Percentiles rank a stretch among this genome's conserved stretches.
These are phyloP conservation scores for Echinosophora koreensis DNA, from an alignment of 306 rosid genomes.

Conservation along the genomic window DNA sequence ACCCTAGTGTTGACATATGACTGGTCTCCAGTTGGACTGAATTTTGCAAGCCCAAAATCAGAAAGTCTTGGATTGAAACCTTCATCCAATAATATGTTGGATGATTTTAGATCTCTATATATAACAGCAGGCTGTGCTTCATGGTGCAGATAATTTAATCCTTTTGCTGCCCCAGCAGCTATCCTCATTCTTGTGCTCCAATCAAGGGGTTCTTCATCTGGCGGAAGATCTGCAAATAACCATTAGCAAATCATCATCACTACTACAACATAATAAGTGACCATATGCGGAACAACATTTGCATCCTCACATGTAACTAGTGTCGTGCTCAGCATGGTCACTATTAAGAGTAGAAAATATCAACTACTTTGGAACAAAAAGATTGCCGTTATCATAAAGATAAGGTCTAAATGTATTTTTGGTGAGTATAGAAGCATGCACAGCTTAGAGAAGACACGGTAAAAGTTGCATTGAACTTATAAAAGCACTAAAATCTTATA, in stretches of 20 bases:
- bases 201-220: constrained; percentile 55
- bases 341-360: constrained; percentile 3
- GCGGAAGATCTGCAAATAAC: constrained; percentile 50
- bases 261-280: not conserved
- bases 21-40: constrained; percentile 72
- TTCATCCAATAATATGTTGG: constrained; percentile 67
- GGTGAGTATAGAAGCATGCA: not conserved
- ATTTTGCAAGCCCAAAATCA: constrained; percentile 83
- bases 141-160: constrained; percentile 72
- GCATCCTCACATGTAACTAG: not conserved
- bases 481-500: not conserved
- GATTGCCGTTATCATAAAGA: constrained; percentile 3
- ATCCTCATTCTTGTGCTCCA: constrained; percentile 79
- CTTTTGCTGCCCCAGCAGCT: constrained; percentile 76
- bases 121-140: constrained; percentile 71
- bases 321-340: not conserved
- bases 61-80: constrained; percentile 69
- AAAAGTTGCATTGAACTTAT: constrained; percentile 9
- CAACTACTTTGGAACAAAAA: constrained; percentile 8
- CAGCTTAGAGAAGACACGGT: not conserved
- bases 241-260: constrained; percentile 31
- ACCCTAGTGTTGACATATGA: constrained; percentile 77
- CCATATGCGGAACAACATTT: not conserved
- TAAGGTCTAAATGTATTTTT: not conserved
- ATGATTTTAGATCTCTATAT: constrained; percentile 71